Evolutionary conservation across 441 rosid species (phyloP).

Genomic region (Pelargonium australe): DNA sequence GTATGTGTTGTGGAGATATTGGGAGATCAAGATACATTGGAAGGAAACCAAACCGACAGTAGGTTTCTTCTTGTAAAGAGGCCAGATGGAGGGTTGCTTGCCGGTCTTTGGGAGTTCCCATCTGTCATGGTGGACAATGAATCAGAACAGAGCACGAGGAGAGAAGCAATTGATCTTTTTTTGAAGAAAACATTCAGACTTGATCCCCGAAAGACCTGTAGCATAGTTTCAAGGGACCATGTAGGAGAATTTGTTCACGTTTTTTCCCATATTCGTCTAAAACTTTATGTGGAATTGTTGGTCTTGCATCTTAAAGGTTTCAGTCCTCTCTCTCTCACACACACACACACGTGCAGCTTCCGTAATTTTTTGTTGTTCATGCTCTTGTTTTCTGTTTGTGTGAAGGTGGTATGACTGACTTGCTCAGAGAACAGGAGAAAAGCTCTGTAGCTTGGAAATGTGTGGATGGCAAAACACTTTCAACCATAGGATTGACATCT

Average conservation of each 20-base stretch:
- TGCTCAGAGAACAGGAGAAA: slow-evolving; percentile 32
- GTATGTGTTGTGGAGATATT: slow-evolving; percentile 78
- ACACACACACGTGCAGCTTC: no score
- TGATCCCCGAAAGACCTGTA: slow-evolving; percentile 37
- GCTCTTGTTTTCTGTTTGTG: slow-evolving; percentile 6
- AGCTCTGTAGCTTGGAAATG: slow-evolving; percentile 44
- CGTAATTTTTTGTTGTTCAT: neutral
- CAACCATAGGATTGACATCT: slow-evolving; percentile 72
- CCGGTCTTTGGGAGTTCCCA: slow-evolving; percentile 97
- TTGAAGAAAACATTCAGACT: slow-evolving; percentile 53
- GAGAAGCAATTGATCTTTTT: slow-evolving; percentile 45
- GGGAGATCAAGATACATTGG: slow-evolving; percentile 25
- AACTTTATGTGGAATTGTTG: slow-evolving; percentile 65
- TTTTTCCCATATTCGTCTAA: slow-evolving; percentile 78
- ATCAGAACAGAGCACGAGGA: slow-evolving; percentile 42
- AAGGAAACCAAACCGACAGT: slow-evolving; percentile 34
- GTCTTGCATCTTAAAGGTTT: slow-evolving; percentile 58
- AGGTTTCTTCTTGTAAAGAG: slow-evolving; percentile 69
- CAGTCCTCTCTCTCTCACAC: neutral
- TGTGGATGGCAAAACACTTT: slow-evolving; percentile 48
- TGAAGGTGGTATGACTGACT: slow-evolving; percentile 34
- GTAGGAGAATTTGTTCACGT: slow-evolving; percentile 78
- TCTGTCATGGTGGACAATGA: slow-evolving; percentile 48
- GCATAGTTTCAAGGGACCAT: slow-evolving; percentile 45
- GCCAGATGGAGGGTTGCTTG: slow-evolving; percentile 80